Evolutionary conservation across 768 basidiomycete species (phyloP).

Genomic region (Serendipita sp.): DNA sequence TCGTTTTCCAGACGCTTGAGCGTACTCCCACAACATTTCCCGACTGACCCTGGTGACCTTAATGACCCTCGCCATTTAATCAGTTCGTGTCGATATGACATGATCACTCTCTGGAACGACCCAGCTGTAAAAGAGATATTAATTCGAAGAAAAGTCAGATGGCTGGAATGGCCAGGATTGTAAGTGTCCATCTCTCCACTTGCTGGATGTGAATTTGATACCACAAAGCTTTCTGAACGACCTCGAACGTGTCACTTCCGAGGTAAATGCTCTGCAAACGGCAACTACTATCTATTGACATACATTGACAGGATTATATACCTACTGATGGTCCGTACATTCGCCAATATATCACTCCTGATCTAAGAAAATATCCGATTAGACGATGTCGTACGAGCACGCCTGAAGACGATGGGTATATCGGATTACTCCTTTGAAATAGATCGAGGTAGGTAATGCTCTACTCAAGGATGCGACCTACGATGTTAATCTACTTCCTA

Average conservation of each 20-base stretch:
- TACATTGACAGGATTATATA: background rate
- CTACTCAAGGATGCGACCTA: background rate
- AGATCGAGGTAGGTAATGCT: conserved; percentile 6
- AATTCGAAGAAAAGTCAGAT: conserved; percentile 27
- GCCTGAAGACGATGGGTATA: conserved; percentile 29
- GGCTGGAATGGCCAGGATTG: conserved; percentile 50
- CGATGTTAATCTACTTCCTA: background rate
- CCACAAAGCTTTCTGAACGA: conserved; percentile 33
- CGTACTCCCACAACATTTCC: background rate
- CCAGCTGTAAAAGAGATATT: conserved; percentile 29
- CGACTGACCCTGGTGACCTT: background rate
- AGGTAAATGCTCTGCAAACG: background rate
- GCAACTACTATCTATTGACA: background rate
- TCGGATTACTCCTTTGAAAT: conserved; percentile 11
- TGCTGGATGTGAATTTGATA: background rate
- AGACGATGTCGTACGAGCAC: conserved; percentile 39
- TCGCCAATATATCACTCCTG: background rate
- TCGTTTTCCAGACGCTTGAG: background rate
- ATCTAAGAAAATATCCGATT: background rate
- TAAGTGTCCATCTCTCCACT: conserved; percentile 22
- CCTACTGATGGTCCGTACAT: background rate
- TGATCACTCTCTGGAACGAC: conserved; percentile 38
- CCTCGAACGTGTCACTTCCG: conserved; percentile 31
- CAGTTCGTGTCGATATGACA: conserved; percentile 28
- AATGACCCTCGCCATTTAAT: conserved; percentile 14